Base-by-base conservation (phyloP, 1,284 basidiomycete species). In the Phylloporus sp. region DNA sequence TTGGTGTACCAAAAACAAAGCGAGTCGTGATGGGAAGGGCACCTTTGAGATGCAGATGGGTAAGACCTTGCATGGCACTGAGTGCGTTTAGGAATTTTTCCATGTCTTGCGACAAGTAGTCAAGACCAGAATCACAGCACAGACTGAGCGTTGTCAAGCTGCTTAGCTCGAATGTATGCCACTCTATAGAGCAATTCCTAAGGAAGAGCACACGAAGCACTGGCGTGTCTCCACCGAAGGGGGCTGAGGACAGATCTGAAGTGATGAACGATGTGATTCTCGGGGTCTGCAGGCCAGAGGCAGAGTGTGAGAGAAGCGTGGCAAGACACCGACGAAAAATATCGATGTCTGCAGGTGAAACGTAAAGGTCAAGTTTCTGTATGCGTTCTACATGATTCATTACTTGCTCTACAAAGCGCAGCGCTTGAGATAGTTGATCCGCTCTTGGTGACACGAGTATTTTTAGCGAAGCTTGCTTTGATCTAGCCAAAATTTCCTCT, bases 401-500 rank as follows among this genome's bases (percentile, higher is more conserved):
- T 7, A 66, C 58, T 22, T 64, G 60, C 34, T 66, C 63, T 4
- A 74, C 37, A 24, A 56, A 56, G 29, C 42, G 15, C 22, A 24
- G n/a, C 32, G 4, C 32, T 24, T 2, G 32, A 37, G 15, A 13
- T 15, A 37, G n/a, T n/a, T n/a, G n/a, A n/a, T n/a, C n/a, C n/a
- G n/a, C n/a, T n/a, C n/a, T n/a, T 46, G 34, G 11, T 37, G 3
- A 5, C 31, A 49, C 63, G n/a, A 56, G 55, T 28, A 77, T 61
- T 42, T 64, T 67, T 22, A 80, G 58, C 1, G 73, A 68, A 18
- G 67, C 71, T 53, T 63, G 69, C 58, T 76, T 78, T 1, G 78
- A 80, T 12, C 78, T 66, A 11, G 61, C 58, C 18, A 80, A 53
- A 69, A 79, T 72, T 49, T 71, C 74, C 31, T 74, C 68, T 11